Conservation (phyloP, 805 yeast species). For the Pichia sporocuriosa region DNA sequence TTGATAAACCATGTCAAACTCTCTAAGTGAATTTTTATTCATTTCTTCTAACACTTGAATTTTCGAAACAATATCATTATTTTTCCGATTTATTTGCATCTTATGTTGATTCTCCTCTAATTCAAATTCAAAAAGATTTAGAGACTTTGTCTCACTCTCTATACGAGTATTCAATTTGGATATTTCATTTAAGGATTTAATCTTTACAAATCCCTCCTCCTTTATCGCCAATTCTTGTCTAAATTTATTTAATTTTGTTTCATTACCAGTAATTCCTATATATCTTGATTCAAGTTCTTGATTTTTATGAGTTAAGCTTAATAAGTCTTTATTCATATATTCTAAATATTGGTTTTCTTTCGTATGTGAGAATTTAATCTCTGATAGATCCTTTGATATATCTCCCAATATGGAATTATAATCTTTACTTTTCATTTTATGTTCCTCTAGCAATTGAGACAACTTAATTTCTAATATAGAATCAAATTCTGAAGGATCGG, state of each 20-base stretch:
- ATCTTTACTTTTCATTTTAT: slow-evolving; percentile 1
- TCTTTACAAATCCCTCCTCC: slow-evolving; percentile 28
- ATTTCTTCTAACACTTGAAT: slow-evolving; percentile 27
- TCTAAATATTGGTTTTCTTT: slow-evolving; percentile 38
- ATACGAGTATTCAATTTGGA: slow-evolving; percentile 31
- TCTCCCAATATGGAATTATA: slow-evolving; percentile 14
- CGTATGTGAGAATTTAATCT: slow-evolving; percentile 29
- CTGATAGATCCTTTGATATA: slow-evolving; percentile 13
- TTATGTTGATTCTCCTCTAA: slow-evolving; percentile 49
- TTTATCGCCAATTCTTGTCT: slow-evolving; percentile 35
- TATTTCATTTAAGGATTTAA: slow-evolving; percentile 27
- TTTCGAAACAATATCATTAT: slow-evolving; percentile 53
- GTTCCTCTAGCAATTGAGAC: slow-evolving; percentile 1
- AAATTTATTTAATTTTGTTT: slow-evolving; percentile 42
- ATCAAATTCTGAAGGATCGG: slow-evolving; percentile 9
- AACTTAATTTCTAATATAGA: slow-evolving; percentile 13
- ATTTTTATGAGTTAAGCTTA: slow-evolving; percentile 31
- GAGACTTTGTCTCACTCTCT: slow-evolving; percentile 31
- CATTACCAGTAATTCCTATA: slow-evolving; percentile 34
- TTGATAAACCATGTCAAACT: slow-evolving; percentile 13
- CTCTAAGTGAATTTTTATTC: slow-evolving; percentile 12
- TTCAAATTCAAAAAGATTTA: slow-evolving; percentile 34
- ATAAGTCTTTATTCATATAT: slow-evolving; percentile 38
- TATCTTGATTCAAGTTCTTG: slow-evolving; percentile 34
- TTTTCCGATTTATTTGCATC: slow-evolving; percentile 46